Base-by-base conservation (phyloP, 805 yeast species). In the Cyberlindnera veronae region DNA sequence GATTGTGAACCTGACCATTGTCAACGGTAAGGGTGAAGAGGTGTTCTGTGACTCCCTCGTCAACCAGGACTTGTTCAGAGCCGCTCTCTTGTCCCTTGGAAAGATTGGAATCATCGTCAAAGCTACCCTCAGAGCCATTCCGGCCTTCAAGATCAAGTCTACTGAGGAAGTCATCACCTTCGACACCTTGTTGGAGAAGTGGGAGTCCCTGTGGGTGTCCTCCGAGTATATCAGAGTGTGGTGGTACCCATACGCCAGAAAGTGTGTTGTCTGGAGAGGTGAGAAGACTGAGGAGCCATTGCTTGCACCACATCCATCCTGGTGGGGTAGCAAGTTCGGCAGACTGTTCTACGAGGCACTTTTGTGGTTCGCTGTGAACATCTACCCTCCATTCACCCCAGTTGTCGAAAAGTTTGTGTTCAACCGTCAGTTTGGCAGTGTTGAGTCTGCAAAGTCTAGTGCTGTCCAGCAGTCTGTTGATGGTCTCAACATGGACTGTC, bases 231-330 rank as follows among this genome's bases (percentile, higher is more conserved):
- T 89, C 33, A 77, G 98, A 49, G 77, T 89, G 36, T 91, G 98
- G 97, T 93, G 98, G 98, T 93, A 84, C 63, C 98, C 99, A 1
- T 93, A 91, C 62, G 72, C 93, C 14, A 76, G 78, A 37, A 83
- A 83, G 56, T 86, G 95, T 68, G 79, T 89, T 23, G 68, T 89
- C 35, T 91, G 98, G 97, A 77, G 95, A 57, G 98, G 95, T 28
- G 66, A 76, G 18, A 87, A 87, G 58, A 77, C 95, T 1, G 66
- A 67, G 19, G 85, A 82, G 27, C 74, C 81, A 1, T 63, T 77
- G 33, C 73, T 84, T 5, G 68, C 65, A 3, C 87, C 93, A 22
- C 70, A 86, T 54, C 69, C 71, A 16, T 80, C 90, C 20, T 89
- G 95, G 87, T 88, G 87, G 70, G 96, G 95, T 22, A 83, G 95